A percentile compares a stretch with the other conserved stretches of the same genome.
Evolutionary conservation across 768 basidiomycete genomes (phyloP).

Genomic region (Collybia sp.): DNA sequence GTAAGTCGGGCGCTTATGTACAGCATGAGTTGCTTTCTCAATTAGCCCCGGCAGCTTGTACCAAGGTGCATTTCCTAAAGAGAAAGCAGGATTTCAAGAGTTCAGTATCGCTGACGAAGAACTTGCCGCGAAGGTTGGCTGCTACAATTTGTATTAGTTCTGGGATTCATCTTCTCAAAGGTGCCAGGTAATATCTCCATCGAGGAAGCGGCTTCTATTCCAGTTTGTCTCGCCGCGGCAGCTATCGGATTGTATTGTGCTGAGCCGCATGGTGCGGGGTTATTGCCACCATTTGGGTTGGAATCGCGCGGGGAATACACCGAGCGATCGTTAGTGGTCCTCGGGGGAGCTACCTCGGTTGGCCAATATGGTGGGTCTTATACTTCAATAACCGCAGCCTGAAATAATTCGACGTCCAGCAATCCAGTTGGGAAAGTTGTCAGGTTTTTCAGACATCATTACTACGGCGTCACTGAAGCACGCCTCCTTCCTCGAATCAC

Average conservation of each 20-base stretch:
- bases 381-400: constrained; percentile 28
- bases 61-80: neutral
- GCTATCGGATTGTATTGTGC: constrained; percentile 21
- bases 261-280: neutral
- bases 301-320: neutral
- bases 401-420: constrained; percentile 24
- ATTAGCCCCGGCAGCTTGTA: neutral
- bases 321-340: neutral
- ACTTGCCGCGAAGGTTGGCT: neutral
- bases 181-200: constrained; percentile 33
- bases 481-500: constrained; percentile 18
- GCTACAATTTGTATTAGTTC: neutral
- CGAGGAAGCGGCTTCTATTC: constrained; percentile 34
- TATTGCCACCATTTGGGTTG: neutral
- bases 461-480: constrained; percentile 26
- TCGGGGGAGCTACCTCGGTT: constrained; percentile 12
- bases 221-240: constrained; percentile 35
- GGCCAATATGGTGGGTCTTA: neutral
- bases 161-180: constrained; percentile 7
- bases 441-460: constrained; percentile 39
- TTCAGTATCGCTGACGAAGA: neutral
- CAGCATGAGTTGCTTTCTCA: neutral
- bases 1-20: constrained; percentile 23
- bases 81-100: neutral
- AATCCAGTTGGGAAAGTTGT: constrained; percentile 34